Conservation (phyloP, 768 basidiomycete species). For the Kwoniella sp. region DNA sequence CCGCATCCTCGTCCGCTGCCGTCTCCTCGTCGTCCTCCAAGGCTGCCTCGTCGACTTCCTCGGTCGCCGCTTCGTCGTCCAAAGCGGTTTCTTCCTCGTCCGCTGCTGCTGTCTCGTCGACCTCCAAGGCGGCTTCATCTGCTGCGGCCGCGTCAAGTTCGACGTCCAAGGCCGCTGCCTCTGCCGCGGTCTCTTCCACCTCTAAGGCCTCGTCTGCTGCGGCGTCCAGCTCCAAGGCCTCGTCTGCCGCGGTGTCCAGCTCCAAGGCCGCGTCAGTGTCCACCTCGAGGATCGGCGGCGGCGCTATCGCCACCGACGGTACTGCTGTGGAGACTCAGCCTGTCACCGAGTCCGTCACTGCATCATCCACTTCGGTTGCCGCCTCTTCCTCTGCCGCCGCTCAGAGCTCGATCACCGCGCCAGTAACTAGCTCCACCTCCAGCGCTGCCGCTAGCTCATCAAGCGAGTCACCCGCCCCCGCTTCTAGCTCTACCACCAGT, state of each 20-base stretch:
- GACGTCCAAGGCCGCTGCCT: slow-evolving; percentile 6
- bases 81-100: slow-evolving; percentile 5
- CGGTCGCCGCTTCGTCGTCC: background rate
- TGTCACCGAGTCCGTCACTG: slow-evolving; percentile 1
- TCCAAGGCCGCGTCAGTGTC: slow-evolving; percentile 19
- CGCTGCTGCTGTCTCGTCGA: slow-evolving; percentile 6
- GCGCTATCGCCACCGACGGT: slow-evolving; percentile 15
- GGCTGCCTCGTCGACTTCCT: background rate
- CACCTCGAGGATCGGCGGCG: slow-evolving; percentile 9
- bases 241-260: slow-evolving; percentile 8
- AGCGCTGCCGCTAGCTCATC: background rate
- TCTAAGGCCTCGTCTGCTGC: background rate
- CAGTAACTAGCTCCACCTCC: slow-evolving; percentile 4
- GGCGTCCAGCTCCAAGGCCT: slow-evolving; percentile 2
- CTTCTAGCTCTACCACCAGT: slow-evolving; percentile 3
- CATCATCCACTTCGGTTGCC: slow-evolving; percentile 3
- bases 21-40: background rate
- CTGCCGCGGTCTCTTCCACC: slow-evolving; percentile 11
- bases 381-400: background rate
- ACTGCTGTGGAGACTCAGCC: slow-evolving; percentile 4
- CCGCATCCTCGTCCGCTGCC: background rate
- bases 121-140: slow-evolving; percentile 35
- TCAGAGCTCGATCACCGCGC: background rate
- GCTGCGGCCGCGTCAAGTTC: slow-evolving; percentile 12
- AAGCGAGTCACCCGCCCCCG: slow-evolving; percentile 1